Evolutionary conservation across 345 rosid species (phyloP).

Genomic region (Syzygium jambos): DNA sequence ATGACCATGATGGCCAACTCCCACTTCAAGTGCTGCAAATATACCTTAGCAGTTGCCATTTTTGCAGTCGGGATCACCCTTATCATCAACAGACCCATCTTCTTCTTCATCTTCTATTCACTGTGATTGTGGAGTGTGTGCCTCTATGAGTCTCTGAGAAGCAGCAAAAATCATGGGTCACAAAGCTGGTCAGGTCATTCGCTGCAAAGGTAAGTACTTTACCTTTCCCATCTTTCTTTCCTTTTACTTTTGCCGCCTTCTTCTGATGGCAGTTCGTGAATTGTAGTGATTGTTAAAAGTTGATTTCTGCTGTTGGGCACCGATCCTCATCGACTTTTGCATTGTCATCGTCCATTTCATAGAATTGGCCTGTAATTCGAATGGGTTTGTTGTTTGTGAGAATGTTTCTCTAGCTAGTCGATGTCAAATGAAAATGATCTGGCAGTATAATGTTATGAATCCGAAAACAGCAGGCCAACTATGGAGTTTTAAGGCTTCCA

Average conservation of each 20-base stretch:
- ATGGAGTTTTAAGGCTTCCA: background rate
- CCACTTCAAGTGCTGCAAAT: background rate
- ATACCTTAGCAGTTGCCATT: background rate
- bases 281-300: background rate
- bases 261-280: background rate
- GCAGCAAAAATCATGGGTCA: background rate
- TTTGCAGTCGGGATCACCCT: background rate
- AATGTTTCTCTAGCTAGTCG: background rate
- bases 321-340: background rate
- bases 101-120: no score
- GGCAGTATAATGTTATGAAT: background rate
- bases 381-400: background rate
- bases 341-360: background rate
- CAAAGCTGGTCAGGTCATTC: background rate
- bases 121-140: background rate
- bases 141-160: background rate
- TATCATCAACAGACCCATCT: background rate
- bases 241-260: no score
- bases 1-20: background rate
- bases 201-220: background rate
- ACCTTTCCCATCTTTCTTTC: background rate
- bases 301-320: background rate
- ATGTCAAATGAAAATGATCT: background rate
- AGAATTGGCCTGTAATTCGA: background rate
- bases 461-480: background rate